Base-by-base conservation (phyloP, 164 flowering plant species). In the Malania oleifera region DNA sequence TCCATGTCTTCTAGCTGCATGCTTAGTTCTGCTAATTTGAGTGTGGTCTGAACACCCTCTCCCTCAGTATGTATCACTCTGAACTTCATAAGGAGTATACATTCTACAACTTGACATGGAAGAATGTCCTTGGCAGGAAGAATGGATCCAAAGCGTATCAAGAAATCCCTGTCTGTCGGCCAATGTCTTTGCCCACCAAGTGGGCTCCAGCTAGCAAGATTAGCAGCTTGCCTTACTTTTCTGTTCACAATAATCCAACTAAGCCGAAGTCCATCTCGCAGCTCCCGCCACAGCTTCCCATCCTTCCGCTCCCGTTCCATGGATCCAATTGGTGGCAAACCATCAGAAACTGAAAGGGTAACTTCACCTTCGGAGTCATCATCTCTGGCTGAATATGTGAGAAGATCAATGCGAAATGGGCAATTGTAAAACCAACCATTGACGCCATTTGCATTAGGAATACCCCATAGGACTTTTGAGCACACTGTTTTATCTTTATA, bases 1-100 rank as follows among this genome's bases (percentile, higher is more conserved):
- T 80, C 95, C 95, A 88, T 85, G 74, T 91, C 98, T 70, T 82
- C 95, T 68, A 91, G 38, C 68, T 91, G 88, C 96, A 91, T 86
- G 73, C 90, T 84, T 29, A 91, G 74, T 64, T 91, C 96, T 2
- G 80, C 83, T 51, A 91, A 61, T 70, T 80, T 76, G 26, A 91
- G 81, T 15, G 68, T 74, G 39, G 93, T 82, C 59, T 68, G 76
- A 35, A 47, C 31, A 45, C 69, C 77, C 22, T 67, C 86, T 23
- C 51, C 84, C 40, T 80, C 79, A 0, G 71, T 61, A 23, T 56
- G 62, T 5, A 75, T 47, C 50, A 81, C 79, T 57, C 75, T 72
- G 43, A 84, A 83, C 76, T 84, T 88, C 87, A 82, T 82, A 15
- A 67, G 51, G 17, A 91, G 80, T 41, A 85, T 80, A 79, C 98